A percentile compares a stretch with the other conserved stretches of the same genome.
Conservation (phyloP, 2,329 filamentous ascomycete genomes). For the Neonectria ditissima region DNA sequence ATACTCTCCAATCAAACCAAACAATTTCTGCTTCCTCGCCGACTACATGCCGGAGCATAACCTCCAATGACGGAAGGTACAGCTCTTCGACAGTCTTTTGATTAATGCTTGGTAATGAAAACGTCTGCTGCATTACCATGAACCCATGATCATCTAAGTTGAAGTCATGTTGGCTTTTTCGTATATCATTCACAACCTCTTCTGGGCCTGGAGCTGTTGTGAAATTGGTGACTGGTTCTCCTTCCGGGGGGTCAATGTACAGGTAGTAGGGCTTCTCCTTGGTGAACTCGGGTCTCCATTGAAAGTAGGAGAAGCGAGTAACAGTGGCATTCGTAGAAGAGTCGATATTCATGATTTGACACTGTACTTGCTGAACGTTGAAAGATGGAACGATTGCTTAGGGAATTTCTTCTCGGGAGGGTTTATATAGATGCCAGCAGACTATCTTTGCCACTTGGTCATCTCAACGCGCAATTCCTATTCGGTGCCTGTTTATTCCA, state of each 20-base stretch:
- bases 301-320: conserved; percentile 6
- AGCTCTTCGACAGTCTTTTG: background rate
- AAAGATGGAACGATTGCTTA: too few relatives aligned
- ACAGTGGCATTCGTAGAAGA: background rate
- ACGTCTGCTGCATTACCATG: conserved; percentile 1
- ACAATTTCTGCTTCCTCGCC: conserved; percentile 4
- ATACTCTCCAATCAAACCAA: conserved; percentile 14
- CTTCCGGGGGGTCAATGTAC: conserved; percentile 11
- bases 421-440: too few relatives aligned
- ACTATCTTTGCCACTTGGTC: too few relatives aligned
- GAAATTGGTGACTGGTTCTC: conserved; percentile 6
- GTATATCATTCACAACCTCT: conserved; percentile 6
- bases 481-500: too few relatives aligned
- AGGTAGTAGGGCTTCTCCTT: conserved; percentile 18
- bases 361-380: too few relatives aligned
- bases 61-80: conserved; percentile 5
- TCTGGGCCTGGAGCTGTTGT: background rate
- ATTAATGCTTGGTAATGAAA: background rate
- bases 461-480: too few relatives aligned
- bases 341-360: background rate
- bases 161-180: background rate
- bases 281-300: conserved; percentile 7
- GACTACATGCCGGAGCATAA: background rate
- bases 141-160: conserved; percentile 12
- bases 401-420: too few relatives aligned